Percentiles rank a stretch among this genome's conserved stretches.
Conservation (phyloP, 306 rosid genomes). For the Rosa persica region DNA sequence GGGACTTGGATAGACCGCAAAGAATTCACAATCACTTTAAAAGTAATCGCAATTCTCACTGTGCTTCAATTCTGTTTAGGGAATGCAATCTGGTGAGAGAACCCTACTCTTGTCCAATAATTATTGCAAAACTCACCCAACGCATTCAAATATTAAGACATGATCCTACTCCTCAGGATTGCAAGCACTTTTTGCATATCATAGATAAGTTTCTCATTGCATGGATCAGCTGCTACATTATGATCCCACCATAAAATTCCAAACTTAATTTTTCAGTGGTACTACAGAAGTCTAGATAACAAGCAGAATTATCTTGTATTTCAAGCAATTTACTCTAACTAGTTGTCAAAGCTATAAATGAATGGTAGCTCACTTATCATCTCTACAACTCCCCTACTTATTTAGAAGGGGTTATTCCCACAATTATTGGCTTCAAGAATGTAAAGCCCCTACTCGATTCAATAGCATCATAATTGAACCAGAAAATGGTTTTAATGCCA, state of each 20-base stretch:
- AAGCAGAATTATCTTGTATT: too few species aligned
- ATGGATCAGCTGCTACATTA: too few species aligned
- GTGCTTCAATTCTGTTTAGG: not conserved
- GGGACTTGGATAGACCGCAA: not conserved
- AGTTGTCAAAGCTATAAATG: too few species aligned
- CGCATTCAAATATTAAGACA: not conserved
- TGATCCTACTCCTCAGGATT: not conserved
- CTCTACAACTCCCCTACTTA: not conserved
- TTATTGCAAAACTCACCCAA: not conserved
- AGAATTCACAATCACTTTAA: not conserved
- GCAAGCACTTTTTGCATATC: not conserved
- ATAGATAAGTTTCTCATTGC: too few species aligned
- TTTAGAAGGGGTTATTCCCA: not conserved
- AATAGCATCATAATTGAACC: not conserved
- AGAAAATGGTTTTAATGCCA: not conserved
- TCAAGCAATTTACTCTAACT: too few species aligned
- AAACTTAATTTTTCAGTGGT: too few species aligned
- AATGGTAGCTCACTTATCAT: too few species aligned
- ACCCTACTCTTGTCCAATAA: slow-evolving; percentile 7
- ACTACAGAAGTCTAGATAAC: too few species aligned
- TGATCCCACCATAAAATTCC: too few species aligned
- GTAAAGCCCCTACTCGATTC: not conserved
- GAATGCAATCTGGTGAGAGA: not conserved
- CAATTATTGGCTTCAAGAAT: not conserved
- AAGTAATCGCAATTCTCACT: not conserved